These are phyloP conservation scores for Fusarium anguioides DNA, from an alignment of 2,329 filamentous ascomycete species.

Conservation along the genomic window DNA sequence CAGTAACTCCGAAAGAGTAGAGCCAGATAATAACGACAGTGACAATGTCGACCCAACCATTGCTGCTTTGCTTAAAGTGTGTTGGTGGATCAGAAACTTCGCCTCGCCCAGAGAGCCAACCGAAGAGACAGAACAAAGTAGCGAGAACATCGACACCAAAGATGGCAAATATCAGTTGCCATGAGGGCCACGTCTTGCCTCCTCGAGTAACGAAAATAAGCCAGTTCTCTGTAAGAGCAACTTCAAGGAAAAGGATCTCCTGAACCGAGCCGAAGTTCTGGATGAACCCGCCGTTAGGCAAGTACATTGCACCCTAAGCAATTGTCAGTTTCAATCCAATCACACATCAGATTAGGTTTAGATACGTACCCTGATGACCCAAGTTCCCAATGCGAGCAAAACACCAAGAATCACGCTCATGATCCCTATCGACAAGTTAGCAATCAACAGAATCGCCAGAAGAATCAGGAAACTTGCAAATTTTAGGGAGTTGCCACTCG, in stretches of 20 bases:
- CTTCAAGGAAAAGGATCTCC: slow-evolving; percentile 25
- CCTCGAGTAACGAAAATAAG: slow-evolving; percentile 30
- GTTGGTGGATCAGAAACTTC: not conserved
- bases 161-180: slow-evolving; percentile 27
- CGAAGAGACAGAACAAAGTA: slow-evolving; percentile 12
- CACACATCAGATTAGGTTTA: too few relatives aligned
- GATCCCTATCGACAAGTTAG: not conserved
- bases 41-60: slow-evolving; percentile 25
- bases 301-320: not conserved
- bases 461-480: not conserved
- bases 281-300: not conserved
- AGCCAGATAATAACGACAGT: slow-evolving; percentile 29
- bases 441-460: too few relatives aligned
- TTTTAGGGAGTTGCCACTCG: slow-evolving; percentile 26
- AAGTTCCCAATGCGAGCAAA: not conserved
- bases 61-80: slow-evolving; percentile 24
- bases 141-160: slow-evolving; percentile 8
- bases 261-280: slow-evolving; percentile 21
- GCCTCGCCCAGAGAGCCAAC: slow-evolving; percentile 9
- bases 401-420: slow-evolving; percentile 20
- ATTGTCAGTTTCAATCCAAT: too few relatives aligned
- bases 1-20: slow-evolving; percentile 26
- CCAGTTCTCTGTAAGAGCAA: slow-evolving; percentile 31
- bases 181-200: slow-evolving; percentile 31
- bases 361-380: not conserved